Conservation (phyloP, 2,329 filamentous ascomycete genomes). For the Phyllosticta capitalensis region DNA sequence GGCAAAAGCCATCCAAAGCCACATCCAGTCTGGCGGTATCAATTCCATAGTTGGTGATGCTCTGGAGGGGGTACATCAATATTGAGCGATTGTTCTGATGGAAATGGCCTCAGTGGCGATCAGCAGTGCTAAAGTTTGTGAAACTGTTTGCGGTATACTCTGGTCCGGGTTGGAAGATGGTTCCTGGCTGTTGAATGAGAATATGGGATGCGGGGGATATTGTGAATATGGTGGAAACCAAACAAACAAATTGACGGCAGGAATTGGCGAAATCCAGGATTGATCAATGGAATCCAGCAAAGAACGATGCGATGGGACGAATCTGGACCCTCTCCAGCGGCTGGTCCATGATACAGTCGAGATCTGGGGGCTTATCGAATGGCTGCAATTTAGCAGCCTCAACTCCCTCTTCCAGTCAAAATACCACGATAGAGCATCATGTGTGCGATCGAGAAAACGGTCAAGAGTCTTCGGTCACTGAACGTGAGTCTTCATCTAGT, state of each 20-base stretch:
- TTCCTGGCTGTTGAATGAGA: neutral
- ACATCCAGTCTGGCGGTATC: neutral
- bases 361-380: too few relatives aligned
- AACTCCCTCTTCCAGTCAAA: too few relatives aligned
- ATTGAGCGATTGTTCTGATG: neutral
- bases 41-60: neutral
- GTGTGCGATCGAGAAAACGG: neutral
- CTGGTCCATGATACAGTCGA: neutral
- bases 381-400: too few relatives aligned
- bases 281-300: neutral
- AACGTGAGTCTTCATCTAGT: neutral
- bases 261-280: neutral
- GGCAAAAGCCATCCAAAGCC: neutral
- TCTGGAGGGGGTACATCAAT: neutral
- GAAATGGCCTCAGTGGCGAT: neutral
- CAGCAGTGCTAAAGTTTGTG: neutral
- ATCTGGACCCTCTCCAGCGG: neutral
- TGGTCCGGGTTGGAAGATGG: neutral
- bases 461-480: neutral
- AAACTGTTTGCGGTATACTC: neutral
- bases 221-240: neutral
- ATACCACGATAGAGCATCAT: neutral
- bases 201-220: neutral
- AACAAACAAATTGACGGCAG: neutral
- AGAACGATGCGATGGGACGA: neutral